Evolutionary conservation across 2,329 filamentous ascomycete genomes (phyloP), one percentile per base, ranked within the genome.

Genomic region (Onygenales sp.): DNA sequence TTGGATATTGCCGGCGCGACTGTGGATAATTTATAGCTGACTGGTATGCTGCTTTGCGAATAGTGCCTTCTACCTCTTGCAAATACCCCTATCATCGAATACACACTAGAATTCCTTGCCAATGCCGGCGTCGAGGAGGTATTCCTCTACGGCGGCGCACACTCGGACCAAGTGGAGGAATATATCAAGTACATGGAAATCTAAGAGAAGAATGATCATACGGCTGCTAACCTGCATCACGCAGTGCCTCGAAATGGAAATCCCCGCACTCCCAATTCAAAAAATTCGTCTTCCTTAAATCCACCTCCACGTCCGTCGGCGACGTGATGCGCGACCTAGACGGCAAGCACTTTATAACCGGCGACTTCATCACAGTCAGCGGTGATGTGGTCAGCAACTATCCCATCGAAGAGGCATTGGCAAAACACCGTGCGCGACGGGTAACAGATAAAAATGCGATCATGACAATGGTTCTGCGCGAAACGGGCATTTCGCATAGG

Each of bases 241-340:
- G 38, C 54, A 79, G 75, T 64, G 77, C 79, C 13, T 96, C 93
- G 10, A 85, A 83, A 80, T 89, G 85, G 85, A 78, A 76, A 56
- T 75, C 79, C 1, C 75, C 80, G 33, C 90, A 87, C 66, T 88
- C 87, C 13, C 83, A 92, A 2, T 97, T 98, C 69, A 82, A 83
- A 43, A 81, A 81, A 55, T 74, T 97, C 62, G 86, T 90, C 63
- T 87, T 96, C 62, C 84, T 98, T 63, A 87, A 89, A 61, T 92
- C 92, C 5, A 86, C 89, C 49, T 90, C 91, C 33, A 83, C 84
- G 52, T 95, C 91, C 0, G 84, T 93, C 14, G 93, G 93, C 58
- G 93, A 98, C 72, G 91, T 93, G 56, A 88, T 98, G 75, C 87
- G 93, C 52, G 92, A 97, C 67, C 78, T 98, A 51, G 91, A 98